These are phyloP conservation scores for Colletotrichum liriopes DNA, from an alignment of 2,329 filamentous ascomycete species.

Conservation along the genomic window DNA sequence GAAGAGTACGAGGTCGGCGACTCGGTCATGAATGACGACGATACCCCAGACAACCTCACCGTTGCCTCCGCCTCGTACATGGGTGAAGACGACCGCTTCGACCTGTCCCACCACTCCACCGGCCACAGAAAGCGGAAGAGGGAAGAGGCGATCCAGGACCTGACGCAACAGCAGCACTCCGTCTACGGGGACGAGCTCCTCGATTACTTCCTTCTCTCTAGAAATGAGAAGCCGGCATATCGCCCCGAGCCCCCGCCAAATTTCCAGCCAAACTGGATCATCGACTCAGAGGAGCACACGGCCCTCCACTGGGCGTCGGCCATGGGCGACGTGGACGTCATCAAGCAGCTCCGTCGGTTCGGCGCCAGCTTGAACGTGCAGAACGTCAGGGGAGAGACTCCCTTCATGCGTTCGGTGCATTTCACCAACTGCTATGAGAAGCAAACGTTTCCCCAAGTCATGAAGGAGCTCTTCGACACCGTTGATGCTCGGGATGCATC, in stretches of 20 bases:
- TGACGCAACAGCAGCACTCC: conserved; percentile 86
- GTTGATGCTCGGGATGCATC: conserved; percentile 85
- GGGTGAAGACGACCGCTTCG: conserved; percentile 85
- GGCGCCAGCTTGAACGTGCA: conserved; percentile 81
- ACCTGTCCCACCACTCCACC: conserved; percentile 76
- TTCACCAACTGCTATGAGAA: conserved; percentile 99
- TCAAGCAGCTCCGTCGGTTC: conserved; percentile 87
- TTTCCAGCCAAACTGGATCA: conserved; percentile 92
- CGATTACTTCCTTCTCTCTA: conserved; percentile 94
- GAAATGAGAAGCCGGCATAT: conserved; percentile 81
- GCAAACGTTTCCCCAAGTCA: conserved; percentile 87
- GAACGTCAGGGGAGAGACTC: conserved; percentile 86
- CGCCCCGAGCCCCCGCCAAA: conserved; percentile 85
- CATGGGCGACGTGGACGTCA: conserved; percentile 95
- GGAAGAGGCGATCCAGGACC: conserved; percentile 72
- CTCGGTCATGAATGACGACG: conserved; percentile 78
- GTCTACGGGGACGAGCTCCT: conserved; percentile 94
- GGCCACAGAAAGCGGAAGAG: conserved; percentile 84
- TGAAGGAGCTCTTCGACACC: conserved; percentile 87
- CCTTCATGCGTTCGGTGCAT: conserved; percentile 92
- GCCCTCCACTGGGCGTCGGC: conserved; percentile 97
- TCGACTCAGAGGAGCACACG: conserved; percentile 93
- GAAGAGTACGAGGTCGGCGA: conserved; percentile 79
- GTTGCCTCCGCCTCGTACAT: conserved; percentile 88
- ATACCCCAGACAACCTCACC: conserved; percentile 87